Evolutionary conservation across 345 rosid species (phyloP), one percentile per base, ranked within the genome.

Genomic region (Syzygium grande): DNA sequence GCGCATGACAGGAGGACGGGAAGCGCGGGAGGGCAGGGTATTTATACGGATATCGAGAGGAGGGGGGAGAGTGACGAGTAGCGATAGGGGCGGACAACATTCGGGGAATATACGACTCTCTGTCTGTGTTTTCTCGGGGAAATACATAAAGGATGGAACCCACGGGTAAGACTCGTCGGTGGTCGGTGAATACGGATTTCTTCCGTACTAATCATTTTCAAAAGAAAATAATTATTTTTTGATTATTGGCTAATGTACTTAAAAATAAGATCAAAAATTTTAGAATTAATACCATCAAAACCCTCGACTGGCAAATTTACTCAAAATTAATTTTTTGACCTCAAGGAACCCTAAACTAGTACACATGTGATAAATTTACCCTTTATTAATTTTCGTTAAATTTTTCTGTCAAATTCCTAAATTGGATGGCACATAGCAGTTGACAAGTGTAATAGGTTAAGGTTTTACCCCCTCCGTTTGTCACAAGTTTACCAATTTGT

Each of bases 301-400:
- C 0, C 7, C 46, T 43, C 7, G 3, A 43, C 43, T 43, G 46
- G 4, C 6, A 43, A 43, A 43, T 43, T 43, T 43, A 43, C 46
- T 43, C 27, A 9, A 55, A 55, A 55, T 4, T 55, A 55, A 55
- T 55, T 55, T 22, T 7, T 56, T 22, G 2, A 56, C 0, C 0
- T 8, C 0, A 2, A 22, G 23, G 23, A 0, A 0, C 0, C 25
- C 0, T 22, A 0, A 56, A 56, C 25, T 0, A 0, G 22, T 58
- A 25, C 0, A 58, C 1, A 2, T 11, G 0, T 11, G 0, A 11
- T 2, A 58, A 0, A 58, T 58, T 25, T 25, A 11, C 0, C 7
- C 0, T 58, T 3, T 0, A 11, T 58, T 58, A 58, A 41, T 41
- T 41, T 0, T 13, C 27, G 0, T 58, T 0, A 25, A 58, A 58